A percentile compares a stretch with the other conserved stretches of the same genome.
These are phyloP conservation scores for Fraxinus latifolia DNA, from an alignment of 305 asterid genomes.

Conservation along the genomic window DNA sequence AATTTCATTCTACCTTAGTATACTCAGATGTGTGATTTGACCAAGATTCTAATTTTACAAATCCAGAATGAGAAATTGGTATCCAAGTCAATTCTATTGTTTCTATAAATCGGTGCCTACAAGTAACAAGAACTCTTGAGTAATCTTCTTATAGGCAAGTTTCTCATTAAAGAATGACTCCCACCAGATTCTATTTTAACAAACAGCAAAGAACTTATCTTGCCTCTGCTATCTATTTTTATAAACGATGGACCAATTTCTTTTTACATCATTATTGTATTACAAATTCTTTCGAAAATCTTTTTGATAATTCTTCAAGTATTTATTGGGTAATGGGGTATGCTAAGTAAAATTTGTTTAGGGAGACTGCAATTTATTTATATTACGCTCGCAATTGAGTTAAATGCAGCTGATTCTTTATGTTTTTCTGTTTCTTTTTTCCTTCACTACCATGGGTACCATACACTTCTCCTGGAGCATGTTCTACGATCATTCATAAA, in stretches of 20 bases:
- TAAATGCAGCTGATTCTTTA: background rate
- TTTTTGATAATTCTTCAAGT: background rate
- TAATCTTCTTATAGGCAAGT: background rate
- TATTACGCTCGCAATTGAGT: background rate
- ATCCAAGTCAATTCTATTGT: background rate
- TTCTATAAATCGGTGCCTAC: background rate
- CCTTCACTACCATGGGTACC: background rate
- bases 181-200: background rate
- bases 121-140: background rate
- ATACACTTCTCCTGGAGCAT: background rate
- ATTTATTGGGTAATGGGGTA: background rate
- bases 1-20: background rate
- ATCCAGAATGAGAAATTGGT: background rate
- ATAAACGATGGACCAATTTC: background rate
- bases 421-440: background rate
- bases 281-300: background rate
- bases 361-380: background rate
- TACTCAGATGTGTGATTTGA: background rate
- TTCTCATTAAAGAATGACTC: background rate
- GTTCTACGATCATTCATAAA: background rate
- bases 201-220: background rate
- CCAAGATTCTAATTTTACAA: background rate
- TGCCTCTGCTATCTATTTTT: background rate
- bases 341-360: background rate
- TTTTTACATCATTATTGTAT: background rate